Percentiles rank a stretch among this genome's conserved stretches.
Evolutionary conservation across 345 rosid species (phyloP).

Genomic region (Turnera subulata): DNA sequence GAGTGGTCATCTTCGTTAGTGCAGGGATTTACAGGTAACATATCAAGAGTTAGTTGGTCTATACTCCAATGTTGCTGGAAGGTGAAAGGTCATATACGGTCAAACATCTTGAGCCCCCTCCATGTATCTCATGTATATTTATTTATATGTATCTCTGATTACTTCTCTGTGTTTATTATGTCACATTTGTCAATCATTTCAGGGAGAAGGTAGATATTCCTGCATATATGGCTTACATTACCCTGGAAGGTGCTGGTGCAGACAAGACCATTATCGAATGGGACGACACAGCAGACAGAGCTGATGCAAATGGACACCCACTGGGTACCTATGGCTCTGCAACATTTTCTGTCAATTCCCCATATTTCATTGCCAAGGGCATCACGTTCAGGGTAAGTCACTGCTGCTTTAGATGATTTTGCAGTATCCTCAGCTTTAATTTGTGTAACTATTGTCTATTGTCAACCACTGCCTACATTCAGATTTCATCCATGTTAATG

Average conservation of each 20-base stretch:
- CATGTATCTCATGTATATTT: too few relatives aligned
- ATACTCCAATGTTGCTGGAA: neutral
- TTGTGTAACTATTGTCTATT: too few relatives aligned
- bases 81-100: too few relatives aligned
- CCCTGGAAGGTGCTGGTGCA: slow-evolving; percentile 36
- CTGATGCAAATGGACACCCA: slow-evolving; percentile 25
- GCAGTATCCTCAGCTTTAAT: too few relatives aligned
- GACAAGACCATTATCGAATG: slow-evolving; percentile 37
- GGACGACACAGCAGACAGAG: slow-evolving; percentile 38
- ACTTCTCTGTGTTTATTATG: neutral
- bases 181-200: slow-evolving; percentile 2
- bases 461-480: too few relatives aligned
- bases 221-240: slow-evolving; percentile 34
- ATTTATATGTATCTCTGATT: neutral
- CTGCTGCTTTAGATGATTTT: neutral
- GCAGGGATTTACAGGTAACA: slow-evolving; percentile 38
- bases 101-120: too few relatives aligned
- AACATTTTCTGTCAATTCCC: slow-evolving; percentile 44
- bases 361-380: slow-evolving; percentile 45
- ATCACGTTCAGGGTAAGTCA: slow-evolving; percentile 42
- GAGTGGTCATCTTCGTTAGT: slow-evolving; percentile 29
- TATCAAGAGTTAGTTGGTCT: too few relatives aligned
- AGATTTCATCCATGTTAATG: too few relatives aligned
- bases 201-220: slow-evolving; percentile 52
- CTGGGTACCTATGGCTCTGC: slow-evolving; percentile 44